These are phyloP conservation scores for Coprinopsis cinerea DNA, from an alignment of 768 basidiomycete genomes.

Conservation along the genomic window DNA sequence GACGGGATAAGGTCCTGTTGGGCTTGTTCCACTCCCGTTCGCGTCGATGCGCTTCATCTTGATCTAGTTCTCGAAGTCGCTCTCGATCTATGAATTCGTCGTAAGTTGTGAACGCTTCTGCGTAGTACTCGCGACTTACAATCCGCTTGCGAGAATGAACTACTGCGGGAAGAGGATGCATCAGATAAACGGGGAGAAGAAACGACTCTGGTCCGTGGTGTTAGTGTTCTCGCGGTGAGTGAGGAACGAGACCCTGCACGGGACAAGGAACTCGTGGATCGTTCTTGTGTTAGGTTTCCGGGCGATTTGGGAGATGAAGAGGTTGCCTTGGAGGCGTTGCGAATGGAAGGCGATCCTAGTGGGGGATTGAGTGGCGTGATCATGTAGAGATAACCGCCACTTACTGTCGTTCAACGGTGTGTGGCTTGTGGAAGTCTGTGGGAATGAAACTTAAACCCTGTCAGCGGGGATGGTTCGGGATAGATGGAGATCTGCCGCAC, in stretches of 20 bases:
- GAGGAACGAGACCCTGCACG: neutral
- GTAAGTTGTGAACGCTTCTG: neutral
- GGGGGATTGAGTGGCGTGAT: too few relatives aligned
- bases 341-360: neutral
- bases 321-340: neutral
- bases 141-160: slow-evolving; percentile 47
- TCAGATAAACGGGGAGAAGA: slow-evolving; percentile 37
- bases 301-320: neutral
- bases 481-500: too few relatives aligned
- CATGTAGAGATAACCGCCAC: too few relatives aligned
- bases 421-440: too few relatives aligned
- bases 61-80: slow-evolving; percentile 33
- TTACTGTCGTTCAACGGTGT: too few relatives aligned
- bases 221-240: neutral
- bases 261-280: neutral
- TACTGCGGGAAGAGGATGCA: slow-evolving; percentile 34
- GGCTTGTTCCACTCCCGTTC: slow-evolving; percentile 56
- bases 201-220: slow-evolving; percentile 2
- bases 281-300: neutral
- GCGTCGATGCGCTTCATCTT: slow-evolving; percentile 39
- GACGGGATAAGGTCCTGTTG: slow-evolving; percentile 28
- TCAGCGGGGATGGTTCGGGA: too few relatives aligned
- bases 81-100: slow-evolving; percentile 34
- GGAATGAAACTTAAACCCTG: too few relatives aligned
- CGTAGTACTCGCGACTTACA: slow-evolving; percentile 30